These are phyloP conservation scores for Monilinia polystroma DNA, from an alignment of 2,329 filamentous ascomycete species.

Conservation along the genomic window DNA sequence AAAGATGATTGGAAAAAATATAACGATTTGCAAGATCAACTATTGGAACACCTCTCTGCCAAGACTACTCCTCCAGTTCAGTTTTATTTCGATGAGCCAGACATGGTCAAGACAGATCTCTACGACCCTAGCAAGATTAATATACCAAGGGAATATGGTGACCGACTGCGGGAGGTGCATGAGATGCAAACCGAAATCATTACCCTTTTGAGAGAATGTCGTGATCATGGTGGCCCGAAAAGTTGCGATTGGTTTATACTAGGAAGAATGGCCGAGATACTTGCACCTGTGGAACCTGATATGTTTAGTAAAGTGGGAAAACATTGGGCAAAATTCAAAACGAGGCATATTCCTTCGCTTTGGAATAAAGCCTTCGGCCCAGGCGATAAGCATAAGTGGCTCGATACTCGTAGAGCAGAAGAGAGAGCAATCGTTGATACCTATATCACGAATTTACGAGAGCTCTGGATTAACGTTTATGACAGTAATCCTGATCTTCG, in stretches of 20 bases:
- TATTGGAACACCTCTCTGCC: slow-evolving; percentile 15
- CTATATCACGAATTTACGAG: slow-evolving; percentile 2
- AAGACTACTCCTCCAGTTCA: slow-evolving; percentile 9
- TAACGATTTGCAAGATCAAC: slow-evolving; percentile 10
- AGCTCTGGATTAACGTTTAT: not conserved
- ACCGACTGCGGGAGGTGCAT: slow-evolving; percentile 1
- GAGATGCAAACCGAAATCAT: not conserved
- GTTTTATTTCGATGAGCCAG: slow-evolving; percentile 13
- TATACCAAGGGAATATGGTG: slow-evolving; percentile 10
- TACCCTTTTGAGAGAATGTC: not conserved
- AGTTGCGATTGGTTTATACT: slow-evolving; percentile 7
- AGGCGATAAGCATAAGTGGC: not conserved
- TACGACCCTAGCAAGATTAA: slow-evolving; percentile 16
- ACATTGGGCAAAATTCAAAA: slow-evolving; percentile 14
- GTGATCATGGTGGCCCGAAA: not conserved
- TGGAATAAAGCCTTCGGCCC: slow-evolving; percentile 3
- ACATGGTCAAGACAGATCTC: slow-evolving; percentile 17
- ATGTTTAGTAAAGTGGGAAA: slow-evolving; percentile 10
- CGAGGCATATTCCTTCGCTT: slow-evolving; percentile 8
- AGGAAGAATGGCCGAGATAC: slow-evolving; percentile 18
- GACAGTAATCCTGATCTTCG: not conserved
- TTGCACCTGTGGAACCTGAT: slow-evolving; percentile 12
- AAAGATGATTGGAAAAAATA: slow-evolving; percentile 19
- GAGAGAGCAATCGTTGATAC: not conserved
- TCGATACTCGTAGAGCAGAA: not conserved